Evolutionary conservation across 140 eudicot species (phyloP).

Genomic region (Anethum foeniculum): DNA sequence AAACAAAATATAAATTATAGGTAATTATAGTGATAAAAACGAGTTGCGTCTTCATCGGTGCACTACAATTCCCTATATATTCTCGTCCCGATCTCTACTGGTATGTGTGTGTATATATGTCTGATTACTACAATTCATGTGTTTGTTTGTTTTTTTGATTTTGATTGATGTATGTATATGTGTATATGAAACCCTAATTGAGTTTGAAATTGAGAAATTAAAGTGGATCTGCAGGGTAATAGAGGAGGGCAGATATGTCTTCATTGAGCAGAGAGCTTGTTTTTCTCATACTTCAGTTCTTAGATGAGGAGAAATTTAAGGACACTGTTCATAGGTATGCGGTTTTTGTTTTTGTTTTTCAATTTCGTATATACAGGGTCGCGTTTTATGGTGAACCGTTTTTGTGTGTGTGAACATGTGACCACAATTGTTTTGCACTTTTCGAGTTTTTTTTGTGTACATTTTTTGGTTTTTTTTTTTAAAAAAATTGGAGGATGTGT

Average conservation of each 20-base stretch:
- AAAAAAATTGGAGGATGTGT: not conserved
- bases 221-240: slow-evolving; percentile 1
- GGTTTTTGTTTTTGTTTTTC: not conserved
- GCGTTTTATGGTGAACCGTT: not conserved
- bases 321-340: slow-evolving; percentile 4
- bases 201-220: not conserved
- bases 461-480: not conserved
- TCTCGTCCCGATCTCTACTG: not conserved
- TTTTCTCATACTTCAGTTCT: slow-evolving; percentile 13
- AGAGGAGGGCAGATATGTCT: slow-evolving; percentile 2
- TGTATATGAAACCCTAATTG: slow-evolving; percentile 7
- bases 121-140: not conserved
- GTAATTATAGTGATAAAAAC: not conserved
- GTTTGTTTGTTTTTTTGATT: not conserved
- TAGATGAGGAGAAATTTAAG: slow-evolving; percentile 17
- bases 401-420: not conserved
- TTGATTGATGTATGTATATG: not conserved
- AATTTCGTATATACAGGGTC: not conserved
- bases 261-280: slow-evolving; percentile 15
- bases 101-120: not conserved
- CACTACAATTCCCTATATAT: not conserved
- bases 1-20: too few species aligned
- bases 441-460: not conserved
- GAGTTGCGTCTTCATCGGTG: not conserved
- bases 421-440: not conserved